Evolutionary conservation across 768 basidiomycete genomes (phyloP).

Genomic region (Mrakia frigida): DNA sequence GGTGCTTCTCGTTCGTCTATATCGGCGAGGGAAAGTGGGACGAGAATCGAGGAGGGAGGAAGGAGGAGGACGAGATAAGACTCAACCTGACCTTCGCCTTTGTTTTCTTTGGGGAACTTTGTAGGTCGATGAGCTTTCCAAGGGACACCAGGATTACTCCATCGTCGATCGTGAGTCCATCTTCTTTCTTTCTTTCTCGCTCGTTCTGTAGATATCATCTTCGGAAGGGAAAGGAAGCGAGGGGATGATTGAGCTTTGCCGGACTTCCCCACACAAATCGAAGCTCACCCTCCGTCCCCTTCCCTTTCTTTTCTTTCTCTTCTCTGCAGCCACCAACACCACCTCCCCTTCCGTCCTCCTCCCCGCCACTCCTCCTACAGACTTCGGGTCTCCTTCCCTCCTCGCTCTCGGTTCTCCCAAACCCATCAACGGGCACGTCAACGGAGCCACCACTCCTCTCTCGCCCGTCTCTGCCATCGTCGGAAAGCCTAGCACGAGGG

Average conservation of each 20-base stretch:
- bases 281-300: neutral
- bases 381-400: neutral
- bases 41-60: slow-evolving; percentile 14
- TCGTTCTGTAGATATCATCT: too few species aligned
- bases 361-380: neutral
- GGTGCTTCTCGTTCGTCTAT: neutral
- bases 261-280: neutral
- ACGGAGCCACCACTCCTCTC: slow-evolving; percentile 16
- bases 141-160: slow-evolving; percentile 12
- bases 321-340: neutral
- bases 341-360: slow-evolving; percentile 31
- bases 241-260: neutral
- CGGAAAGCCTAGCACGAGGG: slow-evolving; percentile 31
- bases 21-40: neutral
- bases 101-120: slow-evolving; percentile 16
- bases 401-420: slow-evolving; percentile 20
- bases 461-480: slow-evolving; percentile 29
- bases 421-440: neutral
- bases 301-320: neutral
- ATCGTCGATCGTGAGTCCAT: slow-evolving; percentile 2
- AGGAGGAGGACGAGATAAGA: neutral
- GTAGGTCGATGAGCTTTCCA: slow-evolving; percentile 27
- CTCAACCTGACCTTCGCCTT: slow-evolving; percentile 15
- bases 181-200: neutral
- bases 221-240: neutral